Base-by-base conservation (phyloP, 345 rosid genomes). In the Chamaenerion angustifolium region DNA sequence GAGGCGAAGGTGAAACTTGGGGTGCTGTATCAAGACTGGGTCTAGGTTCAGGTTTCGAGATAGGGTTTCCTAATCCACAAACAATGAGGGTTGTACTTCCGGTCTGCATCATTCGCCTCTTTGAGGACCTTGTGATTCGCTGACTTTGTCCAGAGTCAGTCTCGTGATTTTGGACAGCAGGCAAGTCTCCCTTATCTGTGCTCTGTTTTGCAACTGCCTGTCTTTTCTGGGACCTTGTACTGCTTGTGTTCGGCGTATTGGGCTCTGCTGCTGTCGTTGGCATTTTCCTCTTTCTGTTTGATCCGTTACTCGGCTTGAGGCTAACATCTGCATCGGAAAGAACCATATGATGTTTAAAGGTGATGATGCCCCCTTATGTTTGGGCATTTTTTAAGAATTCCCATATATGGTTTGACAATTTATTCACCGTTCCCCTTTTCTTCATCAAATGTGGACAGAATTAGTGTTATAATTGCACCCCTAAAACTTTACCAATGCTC, bases 261-360 rank as follows among this genome's bases (percentile, higher is more conserved):
- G 62, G 23, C 57, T 59, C 42, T 44, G 66, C 37, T 23, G 64
- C 48, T 62, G 63, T 49, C 14, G 47, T 37, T 42, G 64, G 51
- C 40, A 52, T 70, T 53, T 40, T 53, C 54, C 51, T 76, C 63
- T 64, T 74, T 46, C 66, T 50, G 46, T 54, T 56, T 43, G 47
- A 40, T 51, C 68, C 58, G 67, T 53, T 61, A 55, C 59, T 59
- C 31, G 58, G 56, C 65, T 51, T 61, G 40, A 46, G 14, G 42
- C 46, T 52, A 27, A 59, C 62, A 58, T 62, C 94, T 81, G 76
- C 74, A 65, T 9, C 55, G 37, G 37, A 31, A 31, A 31, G 37
- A 31, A 7, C 6, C 37, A 2, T 23, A 31, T 31, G 37, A 7
- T 31, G 1, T 31, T 31, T 31, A 31, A 31, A 31, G 37, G 10